Evolutionary conservation across 108 stramenopile genomes (phyloP), one percentile per base, ranked within the genome.

Genomic region (Schizochytrium sp.): DNA sequence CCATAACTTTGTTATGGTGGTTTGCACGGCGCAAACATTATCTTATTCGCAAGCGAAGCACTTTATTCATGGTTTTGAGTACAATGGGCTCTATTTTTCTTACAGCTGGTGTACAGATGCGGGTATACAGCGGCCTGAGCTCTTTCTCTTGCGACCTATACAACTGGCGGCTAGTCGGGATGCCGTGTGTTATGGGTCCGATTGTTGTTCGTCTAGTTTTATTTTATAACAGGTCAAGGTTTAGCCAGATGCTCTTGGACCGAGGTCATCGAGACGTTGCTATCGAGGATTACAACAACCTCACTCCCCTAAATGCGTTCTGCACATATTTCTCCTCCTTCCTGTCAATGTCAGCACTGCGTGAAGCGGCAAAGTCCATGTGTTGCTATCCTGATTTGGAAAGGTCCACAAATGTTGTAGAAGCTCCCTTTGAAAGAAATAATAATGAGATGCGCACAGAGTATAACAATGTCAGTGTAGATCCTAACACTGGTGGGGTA

Each of bases 1-100:
- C 64, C 3, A 69, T 69, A 38, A 69, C 64, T 2, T 44, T 69
- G 5, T 8, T 69, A 44, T 69, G 64, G 64, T 69, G 64, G 64
- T 13, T 7, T 44, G 64, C 64, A 44, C 64, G 64, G 12, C 7
- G 64, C 28, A 69, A 69, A 15, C 64, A 69, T 44, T 69, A 69
- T 38, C 28, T 69, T 8, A 69, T 69, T 44, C 64, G 64, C 1
- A 69, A 69, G 64, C 12, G 64, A 69, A 44, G 64, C 19, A 44
- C 64, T 7, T 44, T 69, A 8, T 69, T 69, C 28, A 69, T 69
- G 64, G 5, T 69, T 15, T 44, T 69, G 19, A 69, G 42, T 10
- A 3, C 64, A 7, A 44, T 0, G 40, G 64, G 64, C 1, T 44
- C 44, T 7, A 69, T 69, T 44, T 0, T 28, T 7, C 40, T 38